Base-by-base conservation (phyloP, 1,284 basidiomycete genomes). In the Irpex lacteus region DNA sequence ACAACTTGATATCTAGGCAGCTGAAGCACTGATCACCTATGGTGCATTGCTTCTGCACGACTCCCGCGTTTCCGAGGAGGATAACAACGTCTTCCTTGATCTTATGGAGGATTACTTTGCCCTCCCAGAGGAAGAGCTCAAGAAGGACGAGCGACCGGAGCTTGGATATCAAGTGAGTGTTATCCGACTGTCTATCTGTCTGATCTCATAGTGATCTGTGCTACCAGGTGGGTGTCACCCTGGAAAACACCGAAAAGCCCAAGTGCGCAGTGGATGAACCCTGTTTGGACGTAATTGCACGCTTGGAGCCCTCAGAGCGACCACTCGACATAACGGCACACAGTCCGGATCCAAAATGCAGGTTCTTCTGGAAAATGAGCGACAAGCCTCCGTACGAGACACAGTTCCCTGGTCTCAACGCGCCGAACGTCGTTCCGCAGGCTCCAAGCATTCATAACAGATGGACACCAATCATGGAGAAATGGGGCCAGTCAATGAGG, bases 221-320 rank as follows among this genome's bases (percentile, higher is more conserved):
- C 52, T 21, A 26, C 21, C 40, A 75, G 76, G 83, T 92, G 66
- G 94, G 94, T 1, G 93, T 94, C 8, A 95, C 94, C 0, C 85
- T 96, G 19, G 95, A 96, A 78, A 94, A 95, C 74, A 97, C 94
- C 0, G 95, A 97, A 78, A 95, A 94, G 73, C 93, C 93, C 6
- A 94, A 92, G 74, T 96, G 94, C 75, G 90, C 89, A 55, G 82
- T 87, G 56, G 84, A 92, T 70, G 88, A 90, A 65, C 85, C 89
- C 6, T 94, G 92, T 70, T 79, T 92, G 56, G 79, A 81, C 58
- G 80, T 94, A 57, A 94, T 94, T 66, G 84, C 85, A 61, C 81
- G 81, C 1, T 81, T 97, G 21, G 91, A 90, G 49, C 87, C 88
- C 1, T 77, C 81, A 0, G 92, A 97, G 72, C 78, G 95, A 40